Percentiles rank a stretch among this genome's conserved stretches.
phyloP scores from a whole-genome alignment of 306 rosid genomes.

The Echinosophora koreensis region DNA sequence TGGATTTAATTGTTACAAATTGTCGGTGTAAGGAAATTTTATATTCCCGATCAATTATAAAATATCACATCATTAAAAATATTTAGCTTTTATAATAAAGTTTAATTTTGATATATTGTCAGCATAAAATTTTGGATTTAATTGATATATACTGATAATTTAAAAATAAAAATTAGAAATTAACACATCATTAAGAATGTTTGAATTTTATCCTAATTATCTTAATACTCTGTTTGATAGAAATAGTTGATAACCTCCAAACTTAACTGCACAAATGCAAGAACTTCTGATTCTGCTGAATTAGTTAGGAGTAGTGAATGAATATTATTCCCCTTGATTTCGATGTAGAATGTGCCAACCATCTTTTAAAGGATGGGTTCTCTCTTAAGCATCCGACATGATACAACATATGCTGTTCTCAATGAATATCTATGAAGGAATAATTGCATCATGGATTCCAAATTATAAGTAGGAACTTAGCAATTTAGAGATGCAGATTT shows the following conservation, averaged over 20 bases:
- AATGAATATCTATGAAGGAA: slow-evolving; percentile 12
- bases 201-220: no score
- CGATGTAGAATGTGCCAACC: slow-evolving; percentile 12
- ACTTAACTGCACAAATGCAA: background rate
- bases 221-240: no score
- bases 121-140: no score
- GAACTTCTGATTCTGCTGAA: background rate
- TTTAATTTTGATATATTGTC: no score
- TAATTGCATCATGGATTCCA: slow-evolving; percentile 41
- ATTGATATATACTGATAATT: no score
- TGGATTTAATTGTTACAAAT: no score
- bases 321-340: slow-evolving; percentile 33
- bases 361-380: slow-evolving; percentile 38
- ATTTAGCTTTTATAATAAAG: no score
- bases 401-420: slow-evolving; percentile 32
- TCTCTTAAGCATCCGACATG: slow-evolving; percentile 38
- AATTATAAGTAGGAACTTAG: slow-evolving; percentile 35
- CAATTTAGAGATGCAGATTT: slow-evolving; percentile 39
- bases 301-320: slow-evolving; percentile 15
- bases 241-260: background rate
- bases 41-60: no score
- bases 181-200: no score
- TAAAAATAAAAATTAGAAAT: no score
- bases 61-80: no score
- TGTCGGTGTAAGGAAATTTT: no score